Conservation (phyloP, 73 alveolate genomes). For the Blepharisma stoltei region DNA sequence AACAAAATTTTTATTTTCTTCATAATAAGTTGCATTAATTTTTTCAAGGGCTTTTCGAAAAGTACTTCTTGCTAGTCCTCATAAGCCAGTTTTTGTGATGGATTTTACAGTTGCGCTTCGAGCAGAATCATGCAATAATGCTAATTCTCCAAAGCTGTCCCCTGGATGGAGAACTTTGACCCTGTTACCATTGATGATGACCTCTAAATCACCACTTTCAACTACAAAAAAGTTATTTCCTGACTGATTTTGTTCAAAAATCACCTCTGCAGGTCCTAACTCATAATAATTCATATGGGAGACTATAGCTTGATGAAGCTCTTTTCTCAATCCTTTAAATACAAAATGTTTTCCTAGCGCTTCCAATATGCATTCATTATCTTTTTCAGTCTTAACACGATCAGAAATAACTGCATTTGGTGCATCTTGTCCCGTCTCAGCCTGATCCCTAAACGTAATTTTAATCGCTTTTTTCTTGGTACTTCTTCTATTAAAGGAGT, state of each 20-base stretch:
- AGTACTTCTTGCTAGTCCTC: conserved; percentile 86
- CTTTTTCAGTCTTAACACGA: no score
- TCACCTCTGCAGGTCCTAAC: background rate
- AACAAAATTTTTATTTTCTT: conserved; percentile 33
- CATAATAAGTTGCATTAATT: conserved; percentile 34
- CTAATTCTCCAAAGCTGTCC: conserved; percentile 90
- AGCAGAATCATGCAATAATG: conserved; percentile 81
- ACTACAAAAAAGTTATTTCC: conserved; percentile 3
- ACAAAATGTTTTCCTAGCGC: no score
- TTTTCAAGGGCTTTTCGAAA: conserved; percentile 60
- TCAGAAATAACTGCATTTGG: no score
- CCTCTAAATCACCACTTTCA: background rate
- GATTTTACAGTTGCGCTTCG: conserved; percentile 85
- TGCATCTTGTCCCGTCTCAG: no score
- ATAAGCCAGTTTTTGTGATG: conserved; percentile 59
- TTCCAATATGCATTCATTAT: no score
- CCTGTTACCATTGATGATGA: background rate
- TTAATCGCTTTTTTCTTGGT: no score
- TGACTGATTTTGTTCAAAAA: conserved; percentile 3
- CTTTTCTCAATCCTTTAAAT: no score
- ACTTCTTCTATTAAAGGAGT: no score
- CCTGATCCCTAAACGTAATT: no score
- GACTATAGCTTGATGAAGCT: background rate
- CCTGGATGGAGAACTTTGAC: conserved; percentile 47
- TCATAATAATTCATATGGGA: background rate